Conservation (phyloP, 139 green algal genomes). For the Chlorella sp. region DNA sequence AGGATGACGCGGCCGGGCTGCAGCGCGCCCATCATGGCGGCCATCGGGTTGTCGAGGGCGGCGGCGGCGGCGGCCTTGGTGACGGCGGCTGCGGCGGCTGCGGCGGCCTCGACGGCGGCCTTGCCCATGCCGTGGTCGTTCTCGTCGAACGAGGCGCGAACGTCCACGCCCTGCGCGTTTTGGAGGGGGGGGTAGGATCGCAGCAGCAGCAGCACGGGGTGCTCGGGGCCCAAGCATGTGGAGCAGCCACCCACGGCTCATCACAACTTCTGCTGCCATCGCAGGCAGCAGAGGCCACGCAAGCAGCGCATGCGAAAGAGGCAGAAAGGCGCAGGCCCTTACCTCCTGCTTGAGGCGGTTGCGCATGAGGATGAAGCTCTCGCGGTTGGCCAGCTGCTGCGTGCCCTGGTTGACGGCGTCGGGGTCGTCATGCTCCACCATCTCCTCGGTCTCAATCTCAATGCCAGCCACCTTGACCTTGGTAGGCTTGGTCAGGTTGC, state of each 20-base stretch:
- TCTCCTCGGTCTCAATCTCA: slow-evolving; percentile 36
- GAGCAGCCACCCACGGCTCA: too few relatives aligned
- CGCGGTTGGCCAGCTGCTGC: slow-evolving; percentile 27
- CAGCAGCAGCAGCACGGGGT: too few relatives aligned
- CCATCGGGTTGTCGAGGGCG: background rate
- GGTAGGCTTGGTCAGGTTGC: slow-evolving; percentile 42
- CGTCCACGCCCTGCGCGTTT: slow-evolving; percentile 33
- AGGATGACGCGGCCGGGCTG: slow-evolving; percentile 38
- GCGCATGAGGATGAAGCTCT: slow-evolving; percentile 41
- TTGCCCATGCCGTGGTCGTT: background rate
- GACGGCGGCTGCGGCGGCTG: too few relatives aligned
- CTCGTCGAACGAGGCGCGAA: slow-evolving; percentile 29
- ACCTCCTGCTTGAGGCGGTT: slow-evolving; percentile 28
- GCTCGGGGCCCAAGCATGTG: too few relatives aligned
- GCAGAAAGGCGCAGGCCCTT: background rate
- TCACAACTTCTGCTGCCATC: too few relatives aligned
- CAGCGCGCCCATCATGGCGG: background rate
- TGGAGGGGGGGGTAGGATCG: too few relatives aligned
- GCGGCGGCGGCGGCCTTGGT: slow-evolving; percentile 6
- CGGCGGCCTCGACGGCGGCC: background rate
- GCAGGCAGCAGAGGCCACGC: too few relatives aligned
- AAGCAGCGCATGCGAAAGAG: too few relatives aligned
- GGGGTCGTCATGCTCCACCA: slow-evolving; percentile 33
- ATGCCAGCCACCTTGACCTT: slow-evolving; percentile 40
- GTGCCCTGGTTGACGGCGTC: slow-evolving; percentile 22